Evolutionary conservation across 345 rosid species (phyloP), one percentile per base, ranked within the genome.

Genomic region (Aurinia saxatilis): DNA sequence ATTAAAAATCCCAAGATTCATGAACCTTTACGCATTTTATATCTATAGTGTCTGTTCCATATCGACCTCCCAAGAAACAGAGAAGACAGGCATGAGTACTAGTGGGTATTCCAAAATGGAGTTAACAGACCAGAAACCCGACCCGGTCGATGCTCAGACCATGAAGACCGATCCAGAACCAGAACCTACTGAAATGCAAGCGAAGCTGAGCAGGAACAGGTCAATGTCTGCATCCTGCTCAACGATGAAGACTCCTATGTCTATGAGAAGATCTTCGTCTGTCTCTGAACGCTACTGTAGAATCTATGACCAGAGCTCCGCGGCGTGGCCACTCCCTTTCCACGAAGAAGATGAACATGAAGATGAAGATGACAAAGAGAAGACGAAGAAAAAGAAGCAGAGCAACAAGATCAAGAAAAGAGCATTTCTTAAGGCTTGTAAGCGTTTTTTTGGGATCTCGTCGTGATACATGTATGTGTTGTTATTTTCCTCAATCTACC

Each of bases 181-280:
- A 1, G 59, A 73, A 54, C 63, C 70, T 13, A 12, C 30, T 8
- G 59, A 55, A 12, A 13, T 55, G 51, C 52, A 36, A 58, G 30
- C 40, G 8, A 79, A 60, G 50, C 75, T 91, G 63, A 65, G 75
- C 60, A 77, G 95, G 73, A 84, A 82, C 78, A 65, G 82, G 57
- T 80, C 96, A 11, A 68, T 87, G 61, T 17, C 91, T 65, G 46
- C 70, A 49, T 75, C 80, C 41, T 72, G 54, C 25, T 68, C 81
- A 35, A 72, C 84, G 1, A 75, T 82, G 23, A 81, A 75, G 65
- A 76, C 78, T 35, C 91, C 81, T 11, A 10, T 89, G 65, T 83
- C 98, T 45, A 77, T 83, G 86, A 79, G 79, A 63, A 83, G 95
- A 78, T 89, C 95, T 45, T 77, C 89, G 0, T 92, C 98, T 8